Base-by-base conservation (phyloP, 2,329 filamentous ascomycete species). In the Alternaria alternata region DNA sequence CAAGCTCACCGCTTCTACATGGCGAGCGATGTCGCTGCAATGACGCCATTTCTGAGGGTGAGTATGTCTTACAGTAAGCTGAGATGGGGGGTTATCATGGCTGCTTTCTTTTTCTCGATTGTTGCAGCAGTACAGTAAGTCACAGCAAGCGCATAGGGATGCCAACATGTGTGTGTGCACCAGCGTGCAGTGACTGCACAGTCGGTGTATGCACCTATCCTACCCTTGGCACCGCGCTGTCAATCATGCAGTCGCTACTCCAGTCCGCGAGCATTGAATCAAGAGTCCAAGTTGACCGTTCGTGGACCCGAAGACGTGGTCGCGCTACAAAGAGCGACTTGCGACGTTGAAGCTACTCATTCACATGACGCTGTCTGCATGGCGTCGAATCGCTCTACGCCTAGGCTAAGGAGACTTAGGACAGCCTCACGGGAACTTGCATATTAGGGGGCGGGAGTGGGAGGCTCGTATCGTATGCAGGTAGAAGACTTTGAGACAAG, bases 1-100 rank as follows among this genome's bases (percentile, higher is more conserved):
- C 61, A 63, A 41, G 55, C 43, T 70, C 65, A 68, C 64, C 61
- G 64, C 64, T 59, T 59, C 30, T 54, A 55, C 61, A 70, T 68
- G 67, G 64, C 67, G 66, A 70, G 64, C 67, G 61, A 65, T 38
- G 46, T 54, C 56, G 38, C 36, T 63, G 60, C 57, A 47, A 63
- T 63, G 60, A 61, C 62, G 60, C 57, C 52, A 65, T 65, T 14
- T 30, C 51, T 46, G 41, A 41, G 38, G 16, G 22, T 16, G 41
- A 53, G 28, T 41, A 26, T 41, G 51, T 47, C 24, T 38, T 34
- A 60, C 26, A 22, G 28, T 32, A 28, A 52, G 34, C 34, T 59
- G 47, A 47, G 24, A 46, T 42, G n/a, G 20, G 3, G 47, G 8
- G 26, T 18, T 51, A 20, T 5, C 54, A 54, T 54, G 3, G 11